Conservation (phyloP, 495 filamentous ascomycete genomes). For the Neurospora africana region DNA sequence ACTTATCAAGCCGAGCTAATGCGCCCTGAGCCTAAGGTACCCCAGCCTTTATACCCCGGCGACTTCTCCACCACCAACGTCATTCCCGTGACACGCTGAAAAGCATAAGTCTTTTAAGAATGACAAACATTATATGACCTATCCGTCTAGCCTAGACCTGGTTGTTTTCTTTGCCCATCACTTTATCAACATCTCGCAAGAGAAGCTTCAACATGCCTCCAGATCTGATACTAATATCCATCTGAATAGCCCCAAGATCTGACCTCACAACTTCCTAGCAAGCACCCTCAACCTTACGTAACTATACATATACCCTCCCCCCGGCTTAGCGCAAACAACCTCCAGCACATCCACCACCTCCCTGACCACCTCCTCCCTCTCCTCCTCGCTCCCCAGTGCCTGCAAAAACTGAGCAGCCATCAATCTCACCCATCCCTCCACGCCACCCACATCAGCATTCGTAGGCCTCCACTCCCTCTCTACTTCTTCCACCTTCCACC, state of each 20-base stretch:
- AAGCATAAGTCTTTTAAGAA: not conserved
- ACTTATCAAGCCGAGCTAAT: not conserved
- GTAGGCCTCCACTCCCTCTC: conserved; percentile 61
- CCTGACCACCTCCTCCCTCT: conserved; percentile 43
- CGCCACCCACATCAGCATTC: conserved; percentile 41
- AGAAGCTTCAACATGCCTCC: not conserved
- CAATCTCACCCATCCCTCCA: conserved; percentile 62
- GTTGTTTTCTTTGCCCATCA: not conserved
- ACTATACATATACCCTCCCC: conserved; percentile 51
- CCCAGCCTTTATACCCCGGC: not conserved
- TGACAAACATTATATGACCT: not conserved
- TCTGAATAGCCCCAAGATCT: not conserved
- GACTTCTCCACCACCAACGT: not conserved
- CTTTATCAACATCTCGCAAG: not conserved
- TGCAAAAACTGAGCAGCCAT: conserved; percentile 51
- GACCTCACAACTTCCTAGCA: conserved; percentile 39
- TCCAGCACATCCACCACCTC: conserved; percentile 50
- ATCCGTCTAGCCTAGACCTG: not conserved
- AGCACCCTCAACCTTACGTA: conserved; percentile 64
- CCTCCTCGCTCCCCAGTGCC: conserved; percentile 26
- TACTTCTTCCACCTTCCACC: conserved; percentile 49
- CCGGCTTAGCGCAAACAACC: conserved; percentile 39
- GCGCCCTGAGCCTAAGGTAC: not conserved
- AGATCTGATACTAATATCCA: not conserved
- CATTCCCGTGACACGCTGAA: not conserved